phyloP scores from a whole-genome alignment of 1,284 basidiomycete genomes.

The Xanthoconium separans region DNA sequence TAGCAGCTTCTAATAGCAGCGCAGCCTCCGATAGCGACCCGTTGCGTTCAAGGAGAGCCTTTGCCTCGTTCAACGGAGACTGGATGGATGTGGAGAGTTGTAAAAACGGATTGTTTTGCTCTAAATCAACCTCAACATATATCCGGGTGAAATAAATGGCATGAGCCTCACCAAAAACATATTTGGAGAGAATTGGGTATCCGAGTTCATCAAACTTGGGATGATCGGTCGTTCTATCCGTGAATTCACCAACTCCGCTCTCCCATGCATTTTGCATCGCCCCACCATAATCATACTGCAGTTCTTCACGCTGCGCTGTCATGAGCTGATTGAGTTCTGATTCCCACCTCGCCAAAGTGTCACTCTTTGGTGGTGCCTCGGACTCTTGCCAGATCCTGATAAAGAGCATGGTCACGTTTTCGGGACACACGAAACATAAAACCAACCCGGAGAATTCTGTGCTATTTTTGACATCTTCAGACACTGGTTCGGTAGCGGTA shows the following conservation, averaged over 20 bases:
- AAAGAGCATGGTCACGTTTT: slow-evolving; percentile 4
- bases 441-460: slow-evolving; percentile 51
- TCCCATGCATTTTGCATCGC: slow-evolving; percentile 66
- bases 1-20: slow-evolving; percentile 84
- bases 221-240: slow-evolving; percentile 37
- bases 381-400: slow-evolving; percentile 62
- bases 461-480: slow-evolving; percentile 18
- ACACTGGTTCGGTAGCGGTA: slow-evolving; percentile 39
- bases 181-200: slow-evolving; percentile 65
- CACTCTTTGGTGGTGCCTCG: slow-evolving; percentile 52
- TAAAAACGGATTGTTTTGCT: slow-evolving; percentile 70
- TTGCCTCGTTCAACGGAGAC: slow-evolving; percentile 68
- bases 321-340: slow-evolving; percentile 84
- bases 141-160: slow-evolving; percentile 1
- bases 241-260: slow-evolving; percentile 45
- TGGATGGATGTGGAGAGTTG: slow-evolving; percentile 47
- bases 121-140: slow-evolving; percentile 34
- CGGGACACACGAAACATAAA: slow-evolving; percentile 6
- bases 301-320: slow-evolving; percentile 61
- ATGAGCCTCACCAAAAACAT: slow-evolving; percentile 67
- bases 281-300: slow-evolving; percentile 57
- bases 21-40: slow-evolving; percentile 86
- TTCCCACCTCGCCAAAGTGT: slow-evolving; percentile 85
- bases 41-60: slow-evolving; percentile 71
- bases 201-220: slow-evolving; percentile 69